A percentile compares a stretch with the other conserved stretches of the same genome.
These are phyloP conservation scores for Pichia cephalocereana DNA, from an alignment of 805 yeast genomes.

Conservation along the genomic window DNA sequence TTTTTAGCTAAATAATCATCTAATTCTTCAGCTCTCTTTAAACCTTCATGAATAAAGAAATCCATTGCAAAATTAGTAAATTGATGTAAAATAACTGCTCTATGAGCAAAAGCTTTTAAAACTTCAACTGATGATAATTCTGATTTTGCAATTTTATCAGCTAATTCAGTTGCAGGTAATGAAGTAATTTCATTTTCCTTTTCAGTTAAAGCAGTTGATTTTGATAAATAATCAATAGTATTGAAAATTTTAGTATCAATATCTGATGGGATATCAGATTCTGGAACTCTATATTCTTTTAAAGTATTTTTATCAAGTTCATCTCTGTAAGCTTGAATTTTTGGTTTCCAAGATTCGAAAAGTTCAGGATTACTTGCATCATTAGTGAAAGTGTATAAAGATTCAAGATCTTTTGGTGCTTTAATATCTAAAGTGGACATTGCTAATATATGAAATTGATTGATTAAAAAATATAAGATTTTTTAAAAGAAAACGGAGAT, in stretches of 20 bases:
- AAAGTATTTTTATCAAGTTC: constrained; percentile 19
- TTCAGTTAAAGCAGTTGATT: constrained; percentile 23
- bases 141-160: constrained; percentile 35
- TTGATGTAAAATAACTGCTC: constrained; percentile 57
- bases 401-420: constrained; percentile 21
- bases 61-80: constrained; percentile 45
- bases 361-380: constrained; percentile 30
- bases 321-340: constrained; percentile 32
- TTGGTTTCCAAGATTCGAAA: constrained; percentile 38
- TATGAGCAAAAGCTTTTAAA: constrained; percentile 54
- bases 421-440: constrained; percentile 11
- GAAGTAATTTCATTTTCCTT: constrained; percentile 37
- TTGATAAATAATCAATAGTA: constrained; percentile 27
- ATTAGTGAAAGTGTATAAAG: constrained; percentile 23
- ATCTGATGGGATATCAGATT: constrained; percentile 25
- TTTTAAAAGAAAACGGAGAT: no score
- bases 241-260: constrained; percentile 29
- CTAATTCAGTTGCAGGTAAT: constrained; percentile 33
- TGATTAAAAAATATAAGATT: neutral
- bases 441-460: neutral
- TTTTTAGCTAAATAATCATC: constrained; percentile 42
- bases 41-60: constrained; percentile 56
- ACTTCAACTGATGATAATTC: constrained; percentile 42
- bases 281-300: constrained; percentile 24
- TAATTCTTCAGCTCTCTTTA: constrained; percentile 43